A percentile compares a stretch with the other conserved stretches of the same genome.
phyloP scores from a whole-genome alignment of 441 rosid genomes.

The Euphorbia celastroides region DNA sequence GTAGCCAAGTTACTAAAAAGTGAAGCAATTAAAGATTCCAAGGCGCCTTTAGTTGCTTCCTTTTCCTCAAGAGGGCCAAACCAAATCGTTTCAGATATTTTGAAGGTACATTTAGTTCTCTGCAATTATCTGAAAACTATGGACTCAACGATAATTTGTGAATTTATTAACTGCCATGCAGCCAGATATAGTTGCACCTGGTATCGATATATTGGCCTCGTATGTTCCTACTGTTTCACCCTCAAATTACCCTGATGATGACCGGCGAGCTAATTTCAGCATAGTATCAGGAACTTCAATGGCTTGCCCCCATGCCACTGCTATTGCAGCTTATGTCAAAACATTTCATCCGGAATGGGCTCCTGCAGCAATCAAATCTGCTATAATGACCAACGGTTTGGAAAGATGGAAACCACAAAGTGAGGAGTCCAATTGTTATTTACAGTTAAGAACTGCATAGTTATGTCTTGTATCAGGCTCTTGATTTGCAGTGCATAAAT shows the following conservation, averaged over 20 bases:
- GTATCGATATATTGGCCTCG: constrained; percentile 51
- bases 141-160: too few species aligned
- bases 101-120: constrained; percentile 37
- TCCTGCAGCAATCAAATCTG: constrained; percentile 55
- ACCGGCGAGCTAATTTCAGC: constrained; percentile 21
- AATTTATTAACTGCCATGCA: constrained; percentile 11
- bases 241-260: not conserved
- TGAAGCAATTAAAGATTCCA: constrained; percentile 35
- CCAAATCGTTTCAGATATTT: constrained; percentile 33
- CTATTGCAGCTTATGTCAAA: constrained; percentile 47
- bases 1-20: constrained; percentile 48
- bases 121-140: not conserved
- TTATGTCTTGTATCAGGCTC: not conserved
- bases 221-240: constrained; percentile 28
- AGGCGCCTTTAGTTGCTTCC: constrained; percentile 49
- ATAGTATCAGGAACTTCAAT: constrained; percentile 50
- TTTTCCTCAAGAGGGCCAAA: constrained; percentile 77
- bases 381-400: constrained; percentile 65
- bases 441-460: not conserved
- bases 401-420: constrained; percentile 48
- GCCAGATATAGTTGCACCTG: constrained; percentile 55
- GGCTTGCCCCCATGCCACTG: constrained; percentile 55
- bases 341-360: constrained; percentile 50
- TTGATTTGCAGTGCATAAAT: too few species aligned
- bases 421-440: constrained; percentile 49